A percentile compares a stretch with the other conserved stretches of the same genome.
phyloP scores from a whole-genome alignment of 2,329 filamentous ascomycete genomes.

The Lachnellula cervina region DNA sequence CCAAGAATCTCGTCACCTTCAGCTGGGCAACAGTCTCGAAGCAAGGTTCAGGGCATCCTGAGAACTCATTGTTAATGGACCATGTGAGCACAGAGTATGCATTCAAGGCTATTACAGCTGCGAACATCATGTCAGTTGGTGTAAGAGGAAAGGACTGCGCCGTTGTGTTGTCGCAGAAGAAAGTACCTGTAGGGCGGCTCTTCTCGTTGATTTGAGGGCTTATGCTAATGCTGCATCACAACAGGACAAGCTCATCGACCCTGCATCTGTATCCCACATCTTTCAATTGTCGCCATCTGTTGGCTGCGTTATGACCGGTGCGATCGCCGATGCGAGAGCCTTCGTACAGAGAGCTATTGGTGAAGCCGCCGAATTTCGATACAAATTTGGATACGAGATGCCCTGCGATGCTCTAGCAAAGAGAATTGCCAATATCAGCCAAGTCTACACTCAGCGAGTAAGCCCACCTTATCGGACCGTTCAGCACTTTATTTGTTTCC shows the following conservation, averaged over 20 bases:
- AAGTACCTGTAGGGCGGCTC: slow-evolving; percentile 76
- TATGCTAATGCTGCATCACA: slow-evolving; percentile 19
- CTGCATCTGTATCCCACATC: slow-evolving; percentile 92
- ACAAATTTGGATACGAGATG: slow-evolving; percentile 99
- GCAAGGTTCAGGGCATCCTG: slow-evolving; percentile 1
- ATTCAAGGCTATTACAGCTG: slow-evolving; percentile 99
- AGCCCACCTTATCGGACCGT: slow-evolving; percentile 31
- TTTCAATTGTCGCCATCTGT: slow-evolving; percentile 95
- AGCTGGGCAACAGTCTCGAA: neutral
- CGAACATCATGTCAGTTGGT: slow-evolving; percentile 97
- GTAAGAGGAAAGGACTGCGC: slow-evolving; percentile 95
- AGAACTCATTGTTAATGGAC: slow-evolving; percentile 27
- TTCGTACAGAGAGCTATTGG: slow-evolving; percentile 89
- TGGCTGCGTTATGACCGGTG: slow-evolving; percentile 97
- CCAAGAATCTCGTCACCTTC: neutral
- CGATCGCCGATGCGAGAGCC: slow-evolving; percentile 93
- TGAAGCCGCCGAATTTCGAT: slow-evolving; percentile 95
- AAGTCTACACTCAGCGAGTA: slow-evolving; percentile 97
- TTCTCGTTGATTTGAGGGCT: slow-evolving; percentile 3
- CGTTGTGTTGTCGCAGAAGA: slow-evolving; percentile 97
- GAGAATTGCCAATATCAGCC: slow-evolving; percentile 96
- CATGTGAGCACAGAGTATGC: slow-evolving; percentile 75
- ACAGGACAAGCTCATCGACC: slow-evolving; percentile 98
- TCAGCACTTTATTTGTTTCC: slow-evolving; percentile 30
- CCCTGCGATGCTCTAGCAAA: slow-evolving; percentile 95